Conservation (phyloP, 495 filamentous ascomycete species). For the Hyaloscypha variabilis region DNA sequence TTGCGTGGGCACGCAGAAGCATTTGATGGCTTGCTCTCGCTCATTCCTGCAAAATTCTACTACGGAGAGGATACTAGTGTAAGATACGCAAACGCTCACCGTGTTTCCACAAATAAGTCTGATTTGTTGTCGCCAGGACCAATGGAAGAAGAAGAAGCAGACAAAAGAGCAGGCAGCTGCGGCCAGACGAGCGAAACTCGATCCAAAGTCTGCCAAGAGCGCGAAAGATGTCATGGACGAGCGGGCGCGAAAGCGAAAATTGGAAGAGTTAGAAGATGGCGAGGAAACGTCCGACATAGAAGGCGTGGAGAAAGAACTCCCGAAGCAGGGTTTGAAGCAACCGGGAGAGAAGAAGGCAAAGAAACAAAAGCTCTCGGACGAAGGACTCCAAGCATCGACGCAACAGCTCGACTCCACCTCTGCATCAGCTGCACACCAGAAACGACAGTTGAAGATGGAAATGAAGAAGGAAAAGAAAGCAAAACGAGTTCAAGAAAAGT, state of each 20-base stretch:
- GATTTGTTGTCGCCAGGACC: slow-evolving; percentile 56
- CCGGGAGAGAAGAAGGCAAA: slow-evolving; percentile 30
- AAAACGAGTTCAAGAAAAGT: slow-evolving; percentile 14
- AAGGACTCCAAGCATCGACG: slow-evolving; percentile 5
- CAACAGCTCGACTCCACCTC: not conserved
- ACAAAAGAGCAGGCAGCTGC: slow-evolving; percentile 79
- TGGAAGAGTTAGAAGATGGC: slow-evolving; percentile 45
- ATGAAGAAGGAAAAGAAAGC: slow-evolving; percentile 33
- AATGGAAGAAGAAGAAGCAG: slow-evolving; percentile 88
- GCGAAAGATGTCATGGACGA: slow-evolving; percentile 87
- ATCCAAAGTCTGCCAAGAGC: slow-evolving; percentile 77
- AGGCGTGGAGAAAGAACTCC: slow-evolving; percentile 54
- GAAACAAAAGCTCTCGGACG: slow-evolving; percentile 29
- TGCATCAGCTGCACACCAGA: slow-evolving; percentile 12
- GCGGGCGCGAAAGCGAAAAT: slow-evolving; percentile 73
- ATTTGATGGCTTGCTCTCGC: slow-evolving; percentile 87
- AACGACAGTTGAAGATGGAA: slow-evolving; percentile 25
- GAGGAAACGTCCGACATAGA: slow-evolving; percentile 37
- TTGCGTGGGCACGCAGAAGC: slow-evolving; percentile 82
- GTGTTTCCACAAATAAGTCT: slow-evolving; percentile 5
- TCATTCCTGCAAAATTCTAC: slow-evolving; percentile 93
- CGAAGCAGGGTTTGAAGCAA: slow-evolving; percentile 53
- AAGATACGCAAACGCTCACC: slow-evolving; percentile 41
- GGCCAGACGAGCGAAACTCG: slow-evolving; percentile 80
- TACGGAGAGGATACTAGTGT: slow-evolving; percentile 86